These are phyloP conservation scores for Lavandula angustifolia DNA, from an alignment of 257 asterid species.

Conservation along the genomic window DNA sequence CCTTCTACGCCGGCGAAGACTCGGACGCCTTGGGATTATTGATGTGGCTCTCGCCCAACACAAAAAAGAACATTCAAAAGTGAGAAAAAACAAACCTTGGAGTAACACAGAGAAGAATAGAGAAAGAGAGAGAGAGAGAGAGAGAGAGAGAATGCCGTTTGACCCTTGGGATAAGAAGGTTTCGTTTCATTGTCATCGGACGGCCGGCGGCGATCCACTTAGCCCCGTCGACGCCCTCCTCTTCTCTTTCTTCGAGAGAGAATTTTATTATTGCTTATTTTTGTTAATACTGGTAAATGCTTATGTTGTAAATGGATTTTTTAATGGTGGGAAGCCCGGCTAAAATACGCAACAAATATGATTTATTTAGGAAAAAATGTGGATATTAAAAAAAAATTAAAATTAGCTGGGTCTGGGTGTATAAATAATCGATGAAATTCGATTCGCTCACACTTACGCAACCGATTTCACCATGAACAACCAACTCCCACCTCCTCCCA, in stretches of 20 bases:
- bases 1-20: constrained; percentile 55
- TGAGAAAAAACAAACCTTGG: constrained; percentile 33
- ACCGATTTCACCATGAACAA: no score
- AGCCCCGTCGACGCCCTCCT: constrained; percentile 77
- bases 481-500: no score
- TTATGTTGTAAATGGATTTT: no score
- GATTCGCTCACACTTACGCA: no score
- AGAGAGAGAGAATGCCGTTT: constrained; percentile 52
- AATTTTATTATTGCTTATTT: no score
- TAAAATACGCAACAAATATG: no score
- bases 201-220: constrained; percentile 88
- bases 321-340: no score
- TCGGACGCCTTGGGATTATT: constrained; percentile 50
- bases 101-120: constrained; percentile 27
- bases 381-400: no score
- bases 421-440: no score
- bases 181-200: constrained; percentile 52
- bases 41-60: constrained; percentile 56
- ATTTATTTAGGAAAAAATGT: no score
- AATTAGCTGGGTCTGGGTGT: no score
- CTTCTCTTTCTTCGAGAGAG: constrained; percentile 39
- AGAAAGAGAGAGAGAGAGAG: constrained; percentile 32
- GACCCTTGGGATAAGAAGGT: constrained; percentile 78
- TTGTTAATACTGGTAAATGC: no score
- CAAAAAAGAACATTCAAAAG: background rate